Evolutionary conservation across 1,139 yeast genomes (phyloP), one percentile per base, ranked within the genome.

Genomic region (Saccharomyces hybrid): DNA sequence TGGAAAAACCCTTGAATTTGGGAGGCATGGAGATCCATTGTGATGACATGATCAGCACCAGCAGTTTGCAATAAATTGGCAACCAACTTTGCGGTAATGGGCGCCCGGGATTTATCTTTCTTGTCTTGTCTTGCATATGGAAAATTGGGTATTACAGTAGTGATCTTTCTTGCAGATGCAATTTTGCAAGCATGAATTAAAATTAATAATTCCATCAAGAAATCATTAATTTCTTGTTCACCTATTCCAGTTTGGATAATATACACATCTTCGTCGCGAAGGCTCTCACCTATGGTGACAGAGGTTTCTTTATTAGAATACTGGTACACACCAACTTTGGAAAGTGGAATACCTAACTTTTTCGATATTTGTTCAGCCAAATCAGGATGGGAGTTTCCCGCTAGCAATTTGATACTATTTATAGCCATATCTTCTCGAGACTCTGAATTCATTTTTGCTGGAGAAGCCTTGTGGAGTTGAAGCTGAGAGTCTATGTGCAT

Each of bases 311-410:
- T 84, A 58, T 87, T 86, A 5, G 87, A 77, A 62, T 84, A 86
- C 67, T 86, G 80, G 59, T 83, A 82, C 52, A 84, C 81, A 59
- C 83, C 87, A 50, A 86, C 78, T 51, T 82, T 81, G 23, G 88
- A 80, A 48, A 85, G 73, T 49, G 79, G 79, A 50, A 83, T 66
- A 16, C 86, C 86, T 53, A 86, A 73, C 54, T 83, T 77, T 60
- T 75, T 74, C 28, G 95, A 83, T 26, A 91, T 93, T 28, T 80
- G 75, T 62, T 83, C 83, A 23, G 96, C 95, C 55, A 90, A 78
- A 51, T 85, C 91, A 14, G 90, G 86, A 70, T 90, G 97, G 31
- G 95, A 88, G 71, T 90, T 91, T 54, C 96, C 95, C 26, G 96
- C 90, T 53, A 90, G 74, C 55, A 90, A 79, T 70, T 88, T 90